These are phyloP conservation scores for Polysphondylium violaceum DNA, from an alignment of 78 protist genomes.

Conservation along the genomic window DNA sequence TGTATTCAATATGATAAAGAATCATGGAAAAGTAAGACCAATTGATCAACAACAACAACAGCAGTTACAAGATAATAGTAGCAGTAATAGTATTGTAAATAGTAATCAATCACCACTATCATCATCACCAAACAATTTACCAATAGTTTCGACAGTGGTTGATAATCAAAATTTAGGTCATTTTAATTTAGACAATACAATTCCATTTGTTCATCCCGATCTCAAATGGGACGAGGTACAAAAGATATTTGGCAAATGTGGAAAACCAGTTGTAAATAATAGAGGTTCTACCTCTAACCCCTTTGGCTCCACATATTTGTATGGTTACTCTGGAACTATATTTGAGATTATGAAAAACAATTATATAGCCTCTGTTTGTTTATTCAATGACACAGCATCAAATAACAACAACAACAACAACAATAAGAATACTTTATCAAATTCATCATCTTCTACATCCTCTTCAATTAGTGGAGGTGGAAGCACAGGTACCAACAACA, in stretches of 20 bases:
- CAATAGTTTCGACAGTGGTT: neutral
- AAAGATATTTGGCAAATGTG: conserved; percentile 68
- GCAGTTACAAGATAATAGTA: neutral
- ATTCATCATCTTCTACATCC: too few species aligned
- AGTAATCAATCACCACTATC: conserved; percentile 12
- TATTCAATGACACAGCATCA: conserved; percentile 32
- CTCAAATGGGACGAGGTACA: conserved; percentile 81
- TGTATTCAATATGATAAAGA: conserved; percentile 8
- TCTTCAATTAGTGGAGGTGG: too few species aligned
- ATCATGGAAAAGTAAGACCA: neutral
- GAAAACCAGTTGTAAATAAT: conserved; percentile 86
- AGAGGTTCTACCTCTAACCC: conserved; percentile 83
- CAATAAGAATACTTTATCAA: neutral
- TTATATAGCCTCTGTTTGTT: conserved; percentile 72
- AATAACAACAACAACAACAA: conserved; percentile 1
- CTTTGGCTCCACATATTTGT: conserved; percentile 83
- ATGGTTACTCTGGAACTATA: conserved; percentile 82
- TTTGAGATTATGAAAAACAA: conserved; percentile 82
- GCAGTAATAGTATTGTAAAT: neutral
- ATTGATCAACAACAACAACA: conserved; percentile 15
- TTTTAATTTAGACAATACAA: conserved; percentile 7
- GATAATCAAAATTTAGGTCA: neutral
- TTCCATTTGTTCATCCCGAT: conserved; percentile 38
- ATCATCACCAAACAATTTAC: conserved; percentile 18
- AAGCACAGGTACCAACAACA: neutral